Evolutionary conservation across 495 filamentous ascomycete species (phyloP), one percentile per base, ranked within the genome.

Genomic region (Cladorrhinum samala): DNA sequence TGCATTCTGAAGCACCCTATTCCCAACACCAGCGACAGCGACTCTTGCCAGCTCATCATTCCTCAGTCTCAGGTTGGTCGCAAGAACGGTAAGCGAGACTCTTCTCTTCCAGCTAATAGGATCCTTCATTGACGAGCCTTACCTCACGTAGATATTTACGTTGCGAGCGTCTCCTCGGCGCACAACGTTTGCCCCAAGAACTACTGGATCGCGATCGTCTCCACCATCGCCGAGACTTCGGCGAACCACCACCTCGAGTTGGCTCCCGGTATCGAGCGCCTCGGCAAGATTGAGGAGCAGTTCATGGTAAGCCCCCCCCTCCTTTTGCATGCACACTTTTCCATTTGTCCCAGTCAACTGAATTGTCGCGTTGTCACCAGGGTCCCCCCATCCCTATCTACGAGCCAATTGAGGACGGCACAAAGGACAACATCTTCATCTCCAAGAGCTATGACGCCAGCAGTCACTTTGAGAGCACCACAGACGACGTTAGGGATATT

Each of bases 151-250:
- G 91, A 99, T 71, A 95, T 99, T 69, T 99, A 99, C 77, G 89
- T 99, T 67, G 92, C 94, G 44, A 83, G 93, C 65, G 91, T 99
- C 57, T 95, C 91, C 7, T 87, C 90, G 23, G 88, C 92, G 8
- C 94, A 97, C 77, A 97, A 95, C 66, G 94, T 97, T 61, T 97
- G 94, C 75, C 93, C 94, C 50, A 95, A 95, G 79, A 93, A 91
- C 39, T 97, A 96, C 80, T 97, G 95, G 76, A 90, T 99, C 60
- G 94, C 93, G 55, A 96, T 96, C 60, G 91, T 99, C 49, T 95
- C 89, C 46, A 99, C 94, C 53, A 95, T 99, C 59, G 89, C 95
- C 60, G 93, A 99, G 77, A 84, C 83, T 38, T 74, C 82, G 55
- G 83, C 86, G 54, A 97, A 99, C 77, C 91, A 94, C 73, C 94